Percentiles rank a stretch among this genome's conserved stretches.
Conservation (phyloP, 2,329 filamentous ascomycete species). For the Colletotrichum camelliae region DNA sequence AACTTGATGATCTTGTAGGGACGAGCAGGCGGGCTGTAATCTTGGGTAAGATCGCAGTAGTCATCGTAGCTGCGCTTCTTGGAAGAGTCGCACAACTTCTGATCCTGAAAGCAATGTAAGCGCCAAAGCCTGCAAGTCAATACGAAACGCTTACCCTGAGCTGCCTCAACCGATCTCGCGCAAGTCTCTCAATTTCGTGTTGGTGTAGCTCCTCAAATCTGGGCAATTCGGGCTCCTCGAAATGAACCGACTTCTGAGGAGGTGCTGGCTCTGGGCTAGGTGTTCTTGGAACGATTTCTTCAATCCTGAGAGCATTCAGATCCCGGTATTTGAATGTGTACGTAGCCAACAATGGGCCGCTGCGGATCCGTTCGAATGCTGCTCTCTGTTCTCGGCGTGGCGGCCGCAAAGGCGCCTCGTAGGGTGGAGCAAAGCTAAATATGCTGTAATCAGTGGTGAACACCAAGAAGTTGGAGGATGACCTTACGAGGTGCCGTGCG, state of each 20-base stretch:
- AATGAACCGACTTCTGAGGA: not conserved
- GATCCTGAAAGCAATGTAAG: not conserved
- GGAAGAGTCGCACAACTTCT: constrained; percentile 21
- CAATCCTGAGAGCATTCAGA: constrained; percentile 34
- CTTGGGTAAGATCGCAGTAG: constrained; percentile 29
- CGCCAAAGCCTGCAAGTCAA: not conserved
- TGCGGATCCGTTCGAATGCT: not conserved
- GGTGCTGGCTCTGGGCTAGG: constrained; percentile 24
- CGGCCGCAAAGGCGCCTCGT: not conserved
- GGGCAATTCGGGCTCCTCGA: not conserved
- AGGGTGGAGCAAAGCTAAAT: not conserved
- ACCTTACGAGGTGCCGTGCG: constrained; percentile 36
- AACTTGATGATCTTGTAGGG: constrained; percentile 14
- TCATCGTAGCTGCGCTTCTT: constrained; percentile 32
- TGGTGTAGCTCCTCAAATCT: constrained; percentile 25
- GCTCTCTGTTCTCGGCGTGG: not conserved
- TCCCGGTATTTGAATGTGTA: constrained; percentile 39
- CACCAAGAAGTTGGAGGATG: not conserved
- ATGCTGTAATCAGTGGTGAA: not conserved
- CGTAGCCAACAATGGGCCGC: constrained; percentile 27
- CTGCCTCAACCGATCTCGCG: constrained; percentile 32
- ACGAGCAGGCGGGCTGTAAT: not conserved
- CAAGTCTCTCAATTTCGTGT: constrained; percentile 31
- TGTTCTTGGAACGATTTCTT: constrained; percentile 33
- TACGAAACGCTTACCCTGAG: constrained; percentile 25